Base-by-base conservation (phyloP, 257 asterid genomes). In the Verbena officinalis region DNA sequence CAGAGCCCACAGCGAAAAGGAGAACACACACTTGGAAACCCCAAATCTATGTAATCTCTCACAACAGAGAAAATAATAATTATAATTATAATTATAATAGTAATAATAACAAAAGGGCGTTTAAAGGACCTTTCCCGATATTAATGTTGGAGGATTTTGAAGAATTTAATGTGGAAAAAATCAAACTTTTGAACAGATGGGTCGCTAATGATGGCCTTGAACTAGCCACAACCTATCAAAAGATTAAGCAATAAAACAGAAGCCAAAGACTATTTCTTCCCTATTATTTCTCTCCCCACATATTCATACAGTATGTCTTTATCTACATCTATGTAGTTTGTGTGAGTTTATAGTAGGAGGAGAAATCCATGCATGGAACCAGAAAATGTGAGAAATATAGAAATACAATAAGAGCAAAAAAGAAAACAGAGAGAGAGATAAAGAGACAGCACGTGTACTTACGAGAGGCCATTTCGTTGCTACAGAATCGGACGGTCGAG, bases 351-450 rank as follows among this genome's bases (percentile, higher is more conserved):
- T 80, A 65, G 73, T 73, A 56, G 84, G 81, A 73, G 77, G 86
- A 82, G 85, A 75, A 76, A 78, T 85, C 83, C 96, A 88, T 88
- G 91, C 94, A 88, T 81, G 93, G 81, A 79, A 74, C 82, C 80
- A 65, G 4, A 82, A 77, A 43, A 48, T 67, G 72, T 68, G 77
- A 51, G 68, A 48, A 50, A 48, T 60, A 54, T 71, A 45, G 68
- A 48, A 42, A 56, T 55, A 54, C 71, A 39, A 65, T 16, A 34
- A 74, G 55, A 24, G 50, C 55, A 48, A 68, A 55, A 39, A 19
- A 49, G 7, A 5, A 24, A 69, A 45, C 2, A 50, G 54, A 55
- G 70, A 74, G 51, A 20, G 50, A 60, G 52, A 68, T 54, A 38
- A 17, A 54, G 9, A 67, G 60, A 39, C 2, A 43, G 74, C 95